phyloP scores from a whole-genome alignment of 2,329 filamentous ascomycete species.

The Ceratocystiopsis minuta region DNA sequence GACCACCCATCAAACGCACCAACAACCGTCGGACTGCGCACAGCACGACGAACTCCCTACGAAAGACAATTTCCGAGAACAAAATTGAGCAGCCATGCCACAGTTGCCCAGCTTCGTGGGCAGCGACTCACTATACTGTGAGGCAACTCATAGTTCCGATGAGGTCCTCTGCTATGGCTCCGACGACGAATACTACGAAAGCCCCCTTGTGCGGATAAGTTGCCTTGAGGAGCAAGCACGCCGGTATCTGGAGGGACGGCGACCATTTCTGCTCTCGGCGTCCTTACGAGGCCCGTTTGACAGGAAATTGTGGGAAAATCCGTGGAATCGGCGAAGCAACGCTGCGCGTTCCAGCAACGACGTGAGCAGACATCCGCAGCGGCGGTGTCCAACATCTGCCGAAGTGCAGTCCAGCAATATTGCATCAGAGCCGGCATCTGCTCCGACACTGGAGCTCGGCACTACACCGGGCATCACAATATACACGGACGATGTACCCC shows the following conservation, averaged over 20 bases:
- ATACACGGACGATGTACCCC: constrained; percentile 9
- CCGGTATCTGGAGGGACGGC: constrained; percentile 36
- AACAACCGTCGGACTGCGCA: background rate
- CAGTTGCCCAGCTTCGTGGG: constrained; percentile 3
- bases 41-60: background rate
- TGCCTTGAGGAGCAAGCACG: constrained; percentile 42
- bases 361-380: too few relatives aligned
- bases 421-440: background rate
- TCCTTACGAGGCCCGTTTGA: constrained; percentile 42
- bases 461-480: constrained; percentile 6
- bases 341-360: too few relatives aligned
- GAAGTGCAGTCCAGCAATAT: too few relatives aligned
- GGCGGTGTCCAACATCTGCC: too few relatives aligned
- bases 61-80: background rate
- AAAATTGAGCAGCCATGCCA: background rate
- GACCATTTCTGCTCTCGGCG: constrained; percentile 41
- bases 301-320: constrained; percentile 30
- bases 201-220: constrained; percentile 25
- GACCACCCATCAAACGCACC: too few relatives aligned
- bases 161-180: constrained; percentile 38
- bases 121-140: constrained; percentile 9
- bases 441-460: background rate
- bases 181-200: constrained; percentile 35
- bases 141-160: constrained; percentile 21
- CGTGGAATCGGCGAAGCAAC: constrained; percentile 24